Evolutionary conservation across 1,139 yeast species (phyloP), one percentile per base, ranked within the genome.

Genomic region (Taphrina confusa): DNA sequence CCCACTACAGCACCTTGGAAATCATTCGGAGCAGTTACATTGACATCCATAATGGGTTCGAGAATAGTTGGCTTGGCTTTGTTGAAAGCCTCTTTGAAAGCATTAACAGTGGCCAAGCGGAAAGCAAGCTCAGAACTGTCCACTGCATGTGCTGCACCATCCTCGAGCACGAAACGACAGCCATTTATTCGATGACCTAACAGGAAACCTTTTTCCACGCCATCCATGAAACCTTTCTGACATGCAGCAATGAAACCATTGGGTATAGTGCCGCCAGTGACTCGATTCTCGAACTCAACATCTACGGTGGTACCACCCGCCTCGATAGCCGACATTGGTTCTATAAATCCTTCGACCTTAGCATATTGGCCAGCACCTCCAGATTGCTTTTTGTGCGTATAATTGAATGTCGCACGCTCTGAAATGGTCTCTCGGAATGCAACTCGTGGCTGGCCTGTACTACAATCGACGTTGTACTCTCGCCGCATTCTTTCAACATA

Each of bases 361-460:
- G 96, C 98, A 73, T 84, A 92, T 78, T 92, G 99, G 77, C 99
- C 99, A 66, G 98, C 95, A 81, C 99, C 99, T 75, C 99, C 99
- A 71, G 94, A 82, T 78, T 92, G 99, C 73, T 91, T 91, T 81
- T 92, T 92, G 78, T 91, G 97, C 33, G 96, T 87, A 77, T 83
- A 89, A 73, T 92, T 97, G 71, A 92, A 91, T n/a, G 82, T 78
- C 27, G 92, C 80, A 42, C 87, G 78, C 4, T 80, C 73, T 42
- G 88, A 78, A 66, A 92, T 84, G 42, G 98, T 86, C 77, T 94
- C 99, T 75, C 99, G 85, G 77, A 92, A 94, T 23, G 98, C 89
- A 51, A 94, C 98, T 78, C 91, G 97, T 56, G 98, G 99, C 75
- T 87, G 86, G 72, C 99, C 98, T 62, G 97, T 91, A 44, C 82